Evolutionary conservation across 1,284 basidiomycete species (phyloP).

Genomic region (Ceratobasidium sp.): DNA sequence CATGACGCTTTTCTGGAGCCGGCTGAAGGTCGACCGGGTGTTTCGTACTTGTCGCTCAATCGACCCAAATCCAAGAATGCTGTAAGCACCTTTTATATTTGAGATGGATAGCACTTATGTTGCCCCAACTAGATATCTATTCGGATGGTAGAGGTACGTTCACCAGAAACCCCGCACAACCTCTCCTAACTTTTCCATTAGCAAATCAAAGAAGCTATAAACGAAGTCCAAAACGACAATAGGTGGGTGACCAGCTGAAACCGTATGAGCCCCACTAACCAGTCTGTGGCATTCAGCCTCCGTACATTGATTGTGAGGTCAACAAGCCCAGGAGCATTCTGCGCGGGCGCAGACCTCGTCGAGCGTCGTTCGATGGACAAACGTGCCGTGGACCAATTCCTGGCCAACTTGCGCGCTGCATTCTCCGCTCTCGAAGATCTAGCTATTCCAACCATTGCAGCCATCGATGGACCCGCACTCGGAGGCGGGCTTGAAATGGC

Average conservation of each 20-base stretch:
- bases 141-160: slow-evolving; percentile 68
- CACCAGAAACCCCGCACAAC: slow-evolving; percentile 56
- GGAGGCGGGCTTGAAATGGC: slow-evolving; percentile 92
- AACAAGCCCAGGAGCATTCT: slow-evolving; percentile 81
- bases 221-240: slow-evolving; percentile 20
- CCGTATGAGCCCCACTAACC: not conserved
- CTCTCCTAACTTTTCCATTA: not conserved
- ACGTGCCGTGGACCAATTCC: slow-evolving; percentile 81
- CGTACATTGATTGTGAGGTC: slow-evolving; percentile 86
- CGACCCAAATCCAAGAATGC: slow-evolving; percentile 91
- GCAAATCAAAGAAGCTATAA: slow-evolving; percentile 41
- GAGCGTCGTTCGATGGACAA: slow-evolving; percentile 87
- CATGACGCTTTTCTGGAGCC: slow-evolving; percentile 51
- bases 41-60: slow-evolving; percentile 70
- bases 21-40: slow-evolving; percentile 52
- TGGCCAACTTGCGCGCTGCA: slow-evolving; percentile 79
- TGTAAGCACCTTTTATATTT: slow-evolving; percentile 84
- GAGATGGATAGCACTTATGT: slow-evolving; percentile 41
- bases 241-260: slow-evolving; percentile 14
- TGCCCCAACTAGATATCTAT: slow-evolving; percentile 17
- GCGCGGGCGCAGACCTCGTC: slow-evolving; percentile 91
- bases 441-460: slow-evolving; percentile 90
- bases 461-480: slow-evolving; percentile 92
- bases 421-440: slow-evolving; percentile 82
- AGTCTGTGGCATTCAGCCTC: slow-evolving; percentile 61